Conservation (phyloP, 164 flowering plant genomes). For the Magnolia officinalis region DNA sequence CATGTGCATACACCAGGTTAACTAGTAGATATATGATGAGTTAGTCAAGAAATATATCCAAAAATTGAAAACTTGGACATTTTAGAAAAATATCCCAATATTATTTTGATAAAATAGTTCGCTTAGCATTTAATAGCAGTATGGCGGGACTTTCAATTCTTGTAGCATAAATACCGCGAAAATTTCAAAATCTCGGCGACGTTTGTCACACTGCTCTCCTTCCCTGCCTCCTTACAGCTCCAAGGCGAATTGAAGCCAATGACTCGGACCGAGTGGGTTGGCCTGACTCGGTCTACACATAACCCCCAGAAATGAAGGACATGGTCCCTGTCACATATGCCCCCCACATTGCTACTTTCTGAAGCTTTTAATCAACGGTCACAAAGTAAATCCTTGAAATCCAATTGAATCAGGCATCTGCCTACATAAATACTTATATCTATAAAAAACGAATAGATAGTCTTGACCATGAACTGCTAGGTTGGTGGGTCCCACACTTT, state of each 20-base stretch:
- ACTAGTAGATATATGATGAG: too few species aligned
- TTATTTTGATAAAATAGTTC: too few species aligned
- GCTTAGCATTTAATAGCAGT: too few species aligned
- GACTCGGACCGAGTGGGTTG: constrained; percentile 7
- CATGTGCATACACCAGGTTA: too few species aligned
- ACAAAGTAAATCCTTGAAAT: constrained; percentile 72
- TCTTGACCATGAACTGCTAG: too few species aligned
- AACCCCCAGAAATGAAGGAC: constrained; percentile 63
- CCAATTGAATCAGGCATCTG: background rate
- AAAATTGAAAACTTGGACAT: too few species aligned
- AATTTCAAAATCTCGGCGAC: too few species aligned
- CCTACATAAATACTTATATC: background rate
- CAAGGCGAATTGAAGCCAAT: constrained; percentile 29
- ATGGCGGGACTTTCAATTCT: too few species aligned
- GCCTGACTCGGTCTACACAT: constrained; percentile 24
- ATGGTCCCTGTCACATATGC: constrained; percentile 47
- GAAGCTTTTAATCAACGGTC: constrained; percentile 22
- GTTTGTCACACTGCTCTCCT: constrained; percentile 25
- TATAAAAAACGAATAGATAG: background rate
- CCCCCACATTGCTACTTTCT: constrained; percentile 39
- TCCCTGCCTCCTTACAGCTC: constrained; percentile 37
- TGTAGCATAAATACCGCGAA: too few species aligned
- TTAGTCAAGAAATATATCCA: too few species aligned
- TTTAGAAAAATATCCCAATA: too few species aligned
- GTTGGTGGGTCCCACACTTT: too few species aligned